These are phyloP conservation scores for Mycena olivaceomarginata DNA, from an alignment of 768 basidiomycete genomes.

Conservation along the genomic window DNA sequence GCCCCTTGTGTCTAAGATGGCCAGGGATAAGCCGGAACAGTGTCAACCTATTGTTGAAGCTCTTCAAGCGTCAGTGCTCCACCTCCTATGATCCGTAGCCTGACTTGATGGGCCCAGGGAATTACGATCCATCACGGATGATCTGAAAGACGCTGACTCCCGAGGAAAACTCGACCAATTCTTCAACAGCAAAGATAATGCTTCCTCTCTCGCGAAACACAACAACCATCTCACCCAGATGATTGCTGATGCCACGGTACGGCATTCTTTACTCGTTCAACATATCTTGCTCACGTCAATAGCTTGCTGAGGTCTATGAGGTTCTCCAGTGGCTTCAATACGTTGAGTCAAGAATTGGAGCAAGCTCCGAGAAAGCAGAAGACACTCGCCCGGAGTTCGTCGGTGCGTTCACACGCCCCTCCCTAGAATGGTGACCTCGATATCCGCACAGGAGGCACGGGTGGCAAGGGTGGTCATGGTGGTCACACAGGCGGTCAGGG, in stretches of 20 bases:
- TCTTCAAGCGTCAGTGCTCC: conserved; percentile 1
- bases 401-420: neutral
- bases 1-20: no score
- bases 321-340: neutral
- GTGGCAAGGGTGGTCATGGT: neutral
- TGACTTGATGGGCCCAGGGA: conserved; percentile 5
- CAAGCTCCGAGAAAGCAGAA: neutral
- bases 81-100: neutral
- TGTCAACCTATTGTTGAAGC: neutral
- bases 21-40: neutral
- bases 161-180: conserved; percentile 15
- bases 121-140: neutral
- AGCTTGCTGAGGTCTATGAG: neutral
- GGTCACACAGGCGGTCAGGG: neutral
- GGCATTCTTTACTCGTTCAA: no score
- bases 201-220: conserved; percentile 12
- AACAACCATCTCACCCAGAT: neutral
- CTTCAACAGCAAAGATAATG: conserved; percentile 24
- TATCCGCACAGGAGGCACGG: conserved; percentile 1
- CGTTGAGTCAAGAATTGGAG: neutral
- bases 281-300: neutral
- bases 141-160: no score
- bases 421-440: neutral
- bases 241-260: no score
- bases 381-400: neutral